Conservation (phyloP, 2,329 filamentous ascomycete genomes). For the Fusarium guadeloupense region DNA sequence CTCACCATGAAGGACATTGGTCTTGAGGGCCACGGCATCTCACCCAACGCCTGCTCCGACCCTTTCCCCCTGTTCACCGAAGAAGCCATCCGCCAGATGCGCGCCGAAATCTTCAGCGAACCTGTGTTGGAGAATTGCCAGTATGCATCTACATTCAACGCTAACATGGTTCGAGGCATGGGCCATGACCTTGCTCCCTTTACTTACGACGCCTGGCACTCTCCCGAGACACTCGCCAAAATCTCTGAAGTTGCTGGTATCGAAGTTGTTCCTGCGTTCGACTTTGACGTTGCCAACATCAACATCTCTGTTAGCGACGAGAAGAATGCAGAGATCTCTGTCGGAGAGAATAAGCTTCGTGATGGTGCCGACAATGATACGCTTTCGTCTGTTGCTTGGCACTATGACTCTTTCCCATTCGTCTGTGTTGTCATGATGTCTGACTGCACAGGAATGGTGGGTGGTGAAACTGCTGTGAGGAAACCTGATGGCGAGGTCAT, state of each 20-base stretch:
- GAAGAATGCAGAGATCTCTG: conserved; percentile 33
- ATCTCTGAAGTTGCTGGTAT: conserved; percentile 66
- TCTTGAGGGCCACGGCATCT: conserved; percentile 31
- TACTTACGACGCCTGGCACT: conserved; percentile 58
- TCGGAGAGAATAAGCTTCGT: conserved; percentile 23
- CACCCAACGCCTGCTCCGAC: conserved; percentile 42
- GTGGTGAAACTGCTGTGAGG: conserved; percentile 48
- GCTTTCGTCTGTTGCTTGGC: conserved; percentile 51
- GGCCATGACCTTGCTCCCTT: conserved; percentile 41
- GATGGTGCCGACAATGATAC: conserved; percentile 25
- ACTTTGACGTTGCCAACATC: conserved; percentile 67
- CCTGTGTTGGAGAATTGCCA: conserved; percentile 45
- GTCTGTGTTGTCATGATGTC: conserved; percentile 63
- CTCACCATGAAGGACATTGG: conserved; percentile 38
- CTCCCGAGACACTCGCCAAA: conserved; percentile 61
- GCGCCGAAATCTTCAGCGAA: conserved; percentile 35
- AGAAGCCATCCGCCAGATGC: conserved; percentile 36
- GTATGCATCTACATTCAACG: conserved; percentile 5
- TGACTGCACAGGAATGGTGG: conserved; percentile 57
- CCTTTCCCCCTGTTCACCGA: conserved; percentile 45
- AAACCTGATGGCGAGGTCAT: conserved; percentile 39
- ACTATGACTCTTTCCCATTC: conserved; percentile 61
- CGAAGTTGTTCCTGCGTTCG: conserved; percentile 64
- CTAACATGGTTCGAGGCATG: conserved; percentile 10
- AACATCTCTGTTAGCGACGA: conserved; percentile 56